Base-by-base conservation (phyloP, 2,329 filamentous ascomycete species). In the Microcyclospora pomicola region DNA sequence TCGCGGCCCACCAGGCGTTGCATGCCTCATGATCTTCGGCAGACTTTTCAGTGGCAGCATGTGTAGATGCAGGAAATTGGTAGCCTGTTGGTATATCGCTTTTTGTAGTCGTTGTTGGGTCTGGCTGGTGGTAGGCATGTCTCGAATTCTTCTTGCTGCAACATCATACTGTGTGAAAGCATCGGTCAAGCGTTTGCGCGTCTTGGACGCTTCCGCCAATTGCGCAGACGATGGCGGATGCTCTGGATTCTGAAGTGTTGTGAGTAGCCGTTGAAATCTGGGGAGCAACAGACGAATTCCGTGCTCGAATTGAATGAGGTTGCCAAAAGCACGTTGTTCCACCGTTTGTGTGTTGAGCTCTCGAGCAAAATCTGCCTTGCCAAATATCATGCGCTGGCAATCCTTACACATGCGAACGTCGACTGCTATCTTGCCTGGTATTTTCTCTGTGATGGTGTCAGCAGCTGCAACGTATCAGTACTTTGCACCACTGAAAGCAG, bases 341-440 rank as follows among this genome's bases (percentile, higher is more conserved):
- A 80, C 71, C 1, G 82, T 79, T 45, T 78, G 80, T 36, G 74
- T 68, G 1, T 69, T 63, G 3, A 85, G 59, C 9, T 85, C 81
- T 7, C 75, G 73, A 15, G 74, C 67, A 54, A 94, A 94, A 54
- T 94, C 86, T 29, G 79, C 73, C 49, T 80, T 79, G 36, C 73
- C 72, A 58, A 83, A 84, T 14, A 83, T 60, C 0, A 74, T 82
- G 27, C 71, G 63, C 47, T 72, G 85, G 65, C 91, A 98, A 40
- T 92, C 85, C 51, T 80, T 82, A 60, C 91, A 98, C 73, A 98
- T 88, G 31, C 91, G 77, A 12, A 98, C 67, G 53, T 94, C 84
- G 32, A 96, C 62, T 38, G 74, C 77, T 31, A 92, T 59, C 44
- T 78, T 72, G 13, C 39, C 46, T 11, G 63, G 63, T 55, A 68